A percentile compares a stretch with the other conserved stretches of the same genome.
These are phyloP conservation scores for Nitzschia sp. DNA, from an alignment of 108 stramenopile species.

Conservation along the genomic window DNA sequence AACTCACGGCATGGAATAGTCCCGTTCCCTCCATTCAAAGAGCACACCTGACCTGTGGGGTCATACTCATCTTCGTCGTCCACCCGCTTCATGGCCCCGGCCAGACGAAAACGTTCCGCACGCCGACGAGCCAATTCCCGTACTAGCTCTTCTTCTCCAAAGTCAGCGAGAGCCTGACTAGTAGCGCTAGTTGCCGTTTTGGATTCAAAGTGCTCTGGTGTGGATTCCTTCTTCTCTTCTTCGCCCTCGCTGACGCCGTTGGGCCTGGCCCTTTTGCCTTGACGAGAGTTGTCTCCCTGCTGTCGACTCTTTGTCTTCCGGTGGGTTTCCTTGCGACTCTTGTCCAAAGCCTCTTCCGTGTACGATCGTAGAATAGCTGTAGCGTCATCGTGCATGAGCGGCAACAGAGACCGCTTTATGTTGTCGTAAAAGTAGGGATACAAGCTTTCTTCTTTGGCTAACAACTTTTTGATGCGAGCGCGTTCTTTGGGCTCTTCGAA, in stretches of 20 bases:
- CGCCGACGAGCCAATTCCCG: constrained; percentile 74
- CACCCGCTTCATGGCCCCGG: constrained; percentile 68
- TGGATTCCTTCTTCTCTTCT: background rate
- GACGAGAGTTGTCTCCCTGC: background rate
- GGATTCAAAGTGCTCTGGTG: background rate
- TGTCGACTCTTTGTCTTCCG: background rate
- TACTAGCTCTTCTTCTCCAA: constrained; percentile 75
- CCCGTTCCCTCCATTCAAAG: constrained; percentile 73
- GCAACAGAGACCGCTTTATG: constrained; percentile 63
- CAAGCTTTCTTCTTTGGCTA: constrained; percentile 89
- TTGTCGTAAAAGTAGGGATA: constrained; percentile 88
- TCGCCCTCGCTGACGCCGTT: constrained; percentile 3
- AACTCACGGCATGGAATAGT: constrained; percentile 76
- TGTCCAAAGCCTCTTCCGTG: constrained; percentile 78
- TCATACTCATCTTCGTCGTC: constrained; percentile 36
- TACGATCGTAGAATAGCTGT: constrained; percentile 80
- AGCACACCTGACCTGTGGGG: constrained; percentile 78
- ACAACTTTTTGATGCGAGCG: constrained; percentile 93
- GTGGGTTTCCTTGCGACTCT: constrained; percentile 66
- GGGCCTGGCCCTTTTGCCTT: background rate
- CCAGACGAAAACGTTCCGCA: constrained; percentile 56
- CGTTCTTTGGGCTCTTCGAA: constrained; percentile 99
- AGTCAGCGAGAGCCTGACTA: constrained; percentile 31
- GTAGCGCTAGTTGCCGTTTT: too few relatives aligned
- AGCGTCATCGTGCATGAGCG: constrained; percentile 84